Evolutionary conservation across 2,329 filamentous ascomycete genomes (phyloP), one percentile per base, ranked within the genome.

Genomic region (Talaromyces sp.): DNA sequence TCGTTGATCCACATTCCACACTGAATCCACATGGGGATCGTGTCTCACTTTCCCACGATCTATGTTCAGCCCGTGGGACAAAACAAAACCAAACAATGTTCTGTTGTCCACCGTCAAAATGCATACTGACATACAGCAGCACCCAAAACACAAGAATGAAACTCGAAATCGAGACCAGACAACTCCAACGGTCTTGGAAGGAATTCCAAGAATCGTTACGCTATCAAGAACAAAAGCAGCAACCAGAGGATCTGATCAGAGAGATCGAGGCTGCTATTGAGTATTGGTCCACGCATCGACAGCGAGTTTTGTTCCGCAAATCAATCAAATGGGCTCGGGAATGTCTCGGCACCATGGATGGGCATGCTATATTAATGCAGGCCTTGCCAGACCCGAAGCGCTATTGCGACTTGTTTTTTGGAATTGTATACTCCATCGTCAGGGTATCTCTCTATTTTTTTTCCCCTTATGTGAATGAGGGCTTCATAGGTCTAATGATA

Each of bases 161-260:
- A 63, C 75, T 79, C 52, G 77, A 79, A 65, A 69, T 77, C 63
- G 77, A 79, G 71, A 74, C 73, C 58, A 77, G 75, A 66, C 76
- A 78, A 68, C 70, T 79, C 22, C 70, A 70, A 35, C 73, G 73
- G 61, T 73, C 75, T 5, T 78, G 77, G 76, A 76, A 74, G 64
- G 64, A 69, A 11, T 77, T 78, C 56, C 72, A 73, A 50, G 70
- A 73, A 25, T 67, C 70, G 54, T 68, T 78, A 22, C 68, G 70
- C 7, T 63, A 68, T 17, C 64, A 70, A 37, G 74, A 75, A 62
- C 72, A 70, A 31, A 70, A 74, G 56, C 74, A 70, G 25, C 70
- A 69, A 1, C 64, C 67, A 17, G 66, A 70, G n/a, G 75, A 77
- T 69, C 70, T 77, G 31, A 63, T 70, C 39, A 58, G 60, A 7